A percentile compares a stretch with the other conserved stretches of the same genome.
Conservation (phyloP, 257 asterid species). For the Solanum neorickii region DNA sequence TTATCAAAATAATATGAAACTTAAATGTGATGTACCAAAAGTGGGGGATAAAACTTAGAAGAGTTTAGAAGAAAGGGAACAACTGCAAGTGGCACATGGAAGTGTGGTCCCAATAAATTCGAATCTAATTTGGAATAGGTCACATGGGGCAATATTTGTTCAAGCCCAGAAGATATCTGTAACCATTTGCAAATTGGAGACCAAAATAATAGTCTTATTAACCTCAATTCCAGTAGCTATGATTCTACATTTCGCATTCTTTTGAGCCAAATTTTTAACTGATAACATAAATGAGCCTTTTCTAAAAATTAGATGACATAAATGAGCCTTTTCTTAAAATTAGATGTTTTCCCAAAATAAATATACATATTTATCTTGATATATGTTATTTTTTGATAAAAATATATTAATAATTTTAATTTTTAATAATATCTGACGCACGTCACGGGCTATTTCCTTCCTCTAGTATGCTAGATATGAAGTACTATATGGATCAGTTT, state of each 20-base stretch:
- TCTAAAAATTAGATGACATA: rapidly evolving
- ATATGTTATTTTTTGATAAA: too few species aligned
- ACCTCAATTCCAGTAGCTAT: not conserved
- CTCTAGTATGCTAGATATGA: too few species aligned
- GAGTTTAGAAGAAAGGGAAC: not conserved
- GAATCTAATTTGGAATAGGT: slow-evolving; percentile 10
- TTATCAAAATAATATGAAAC: not conserved
- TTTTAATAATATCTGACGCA: too few species aligned
- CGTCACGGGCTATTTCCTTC: too few species aligned
- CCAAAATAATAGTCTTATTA: not conserved
- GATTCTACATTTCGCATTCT: not conserved
- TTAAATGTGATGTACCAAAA: not conserved
- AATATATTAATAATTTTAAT: too few species aligned
- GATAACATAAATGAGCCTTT: too few species aligned
- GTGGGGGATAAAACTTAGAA: not conserved
- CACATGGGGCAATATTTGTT: slow-evolving; percentile 29
- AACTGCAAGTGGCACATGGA: slow-evolving; percentile 43
- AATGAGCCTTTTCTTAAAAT: rapidly evolving
- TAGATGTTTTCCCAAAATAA: too few species aligned
- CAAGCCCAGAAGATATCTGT: not conserved
- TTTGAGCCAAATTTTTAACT: too few species aligned
- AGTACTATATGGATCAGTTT: too few species aligned
- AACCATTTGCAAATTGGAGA: not conserved
- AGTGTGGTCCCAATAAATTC: slow-evolving; percentile 47
- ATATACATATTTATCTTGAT: too few species aligned